Evolutionary conservation across 106 monocot genomes (phyloP), one percentile per base, ranked within the genome.

Genomic region (Dendrobium officinale): DNA sequence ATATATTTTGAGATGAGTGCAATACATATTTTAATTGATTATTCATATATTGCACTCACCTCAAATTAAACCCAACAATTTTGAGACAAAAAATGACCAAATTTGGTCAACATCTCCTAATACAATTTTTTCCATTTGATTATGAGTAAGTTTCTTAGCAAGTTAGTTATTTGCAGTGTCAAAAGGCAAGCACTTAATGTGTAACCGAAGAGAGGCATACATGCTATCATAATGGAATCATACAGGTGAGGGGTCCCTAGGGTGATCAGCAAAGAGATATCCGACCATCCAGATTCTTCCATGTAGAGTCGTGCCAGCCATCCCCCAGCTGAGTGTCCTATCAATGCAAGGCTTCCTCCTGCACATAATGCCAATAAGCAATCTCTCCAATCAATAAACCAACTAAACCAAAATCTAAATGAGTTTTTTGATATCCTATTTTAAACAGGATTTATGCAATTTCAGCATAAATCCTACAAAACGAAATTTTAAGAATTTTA

Each of bases 241-340:
- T 92, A 98, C 97, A 94, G 41, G 84, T 89, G 97, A 73, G 97
- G 97, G 24, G 91, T 80, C 37, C 97, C 97, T 29, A 94, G 97
- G 19, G 94, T 94, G 31, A 98, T 79, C 18, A 98, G 89, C 56
- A 98, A 72, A 31, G 92, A 84, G 11, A 94, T 77, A 33, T 86
- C 56, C 9, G 85, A 84, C 6, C 16, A 1, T 22, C 86, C 92
- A 54, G 89, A 92, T 64, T 92, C 92, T 75, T 92, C 82, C 91
- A 92, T 86, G 81, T 90, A 98, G 15, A 94, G 82, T 20, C 97
- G 90, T 0, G 92, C 94, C 3, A 98, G 81, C 97, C 97, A 98
- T 44, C 97, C 97, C 22, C 94, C 97, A 6, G 94, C 92, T 5
- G 94, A 98, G 80, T 98, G 97, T 29, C 97, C 97, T 75, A 97